Base-by-base conservation (phyloP, 306 rosid genomes). In the Dryas octopetala region DNA sequence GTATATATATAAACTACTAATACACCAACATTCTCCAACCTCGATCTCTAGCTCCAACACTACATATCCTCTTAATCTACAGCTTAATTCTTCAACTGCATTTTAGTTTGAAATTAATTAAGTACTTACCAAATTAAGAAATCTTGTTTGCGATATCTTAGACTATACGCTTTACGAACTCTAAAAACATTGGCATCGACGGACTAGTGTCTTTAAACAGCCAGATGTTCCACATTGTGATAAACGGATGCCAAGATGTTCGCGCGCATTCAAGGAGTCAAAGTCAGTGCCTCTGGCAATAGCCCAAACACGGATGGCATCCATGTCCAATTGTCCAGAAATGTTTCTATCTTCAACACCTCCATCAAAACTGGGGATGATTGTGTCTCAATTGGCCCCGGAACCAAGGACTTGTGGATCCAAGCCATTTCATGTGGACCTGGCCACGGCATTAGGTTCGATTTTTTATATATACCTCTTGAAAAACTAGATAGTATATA, bases 301-400 rank as follows among this genome's bases (percentile, higher is more conserved):
- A 74, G 76, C 64, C 76, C 83, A 4, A 80, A 80, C 79, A 74
- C 79, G 0, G 83, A 80, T 2, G 79, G 76, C 49, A 80, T 68
- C 16, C 76, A 80, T 12, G 79, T 74, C 12, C 83, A 79, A 15
- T 45, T 47, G 0, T 79, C 79, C 0, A 62, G 19, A 58, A 74
- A 61, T 23, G 76, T 79, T 9, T 32, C 28, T 13, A 79, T 74
- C 57, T 38, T 59, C 43, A 32, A 79, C 66, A 49, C 83, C 15
- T 48, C 74, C 28, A 48, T 79, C 23, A 50, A 53, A 74, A 74
- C 75, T 1, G 71, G 83, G 43, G 83, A 79, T 53, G 79, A 79
- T 6, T 79, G 71, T 7, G 59, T 67, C 57, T 79, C 83, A 9
- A 74, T 79, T 62, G 79, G 79, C 75, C 79, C 83, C 4, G 76